These are phyloP conservation scores for Candida sojae DNA, from an alignment of 1,139 yeast species.

Conservation along the genomic window DNA sequence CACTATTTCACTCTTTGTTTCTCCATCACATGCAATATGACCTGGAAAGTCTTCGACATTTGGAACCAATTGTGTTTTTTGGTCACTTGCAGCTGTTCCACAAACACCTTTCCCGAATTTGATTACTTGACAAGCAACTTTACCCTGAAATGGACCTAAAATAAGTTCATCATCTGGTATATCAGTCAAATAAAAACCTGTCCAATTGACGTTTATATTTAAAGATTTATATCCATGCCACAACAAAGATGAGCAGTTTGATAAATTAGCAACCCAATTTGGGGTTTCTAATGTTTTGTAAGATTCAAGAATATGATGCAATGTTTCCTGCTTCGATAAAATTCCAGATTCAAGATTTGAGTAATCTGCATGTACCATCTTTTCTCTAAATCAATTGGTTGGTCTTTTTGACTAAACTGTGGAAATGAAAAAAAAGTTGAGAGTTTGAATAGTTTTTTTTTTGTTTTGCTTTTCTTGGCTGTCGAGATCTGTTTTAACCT, in stretches of 20 bases:
- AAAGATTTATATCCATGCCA: slow-evolving; percentile 85
- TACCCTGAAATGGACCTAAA: slow-evolving; percentile 94
- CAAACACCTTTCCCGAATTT: slow-evolving; percentile 85
- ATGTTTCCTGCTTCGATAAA: slow-evolving; percentile 52
- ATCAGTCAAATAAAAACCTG: slow-evolving; percentile 73
- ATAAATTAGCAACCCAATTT: slow-evolving; percentile 87
- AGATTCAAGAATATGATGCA: slow-evolving; percentile 59
- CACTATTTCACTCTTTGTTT: slow-evolving; percentile 88
- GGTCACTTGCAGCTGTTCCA: slow-evolving; percentile 71
- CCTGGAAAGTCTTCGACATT: slow-evolving; percentile 83
- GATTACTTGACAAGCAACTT: slow-evolving; percentile 91
- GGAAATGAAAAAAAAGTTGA: background rate
- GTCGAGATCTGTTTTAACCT: too few relatives aligned
- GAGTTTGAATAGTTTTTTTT: background rate
- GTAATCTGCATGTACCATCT: slow-evolving; percentile 64
- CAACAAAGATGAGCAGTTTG: slow-evolving; percentile 81
- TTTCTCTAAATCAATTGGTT: background rate
- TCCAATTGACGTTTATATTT: slow-evolving; percentile 73
- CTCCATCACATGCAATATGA: slow-evolving; percentile 97
- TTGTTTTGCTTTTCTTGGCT: too few relatives aligned
- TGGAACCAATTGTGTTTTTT: slow-evolving; percentile 68
- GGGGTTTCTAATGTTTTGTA: slow-evolving; percentile 68
- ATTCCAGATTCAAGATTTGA: slow-evolving; percentile 41
- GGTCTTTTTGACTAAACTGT: background rate
- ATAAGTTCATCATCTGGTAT: slow-evolving; percentile 48